Percentiles rank a stretch among this genome's conserved stretches.
These are phyloP conservation scores for Talaromyces albobiverticillius DNA, from an alignment of 2,329 filamentous ascomycete genomes.

Conservation along the genomic window DNA sequence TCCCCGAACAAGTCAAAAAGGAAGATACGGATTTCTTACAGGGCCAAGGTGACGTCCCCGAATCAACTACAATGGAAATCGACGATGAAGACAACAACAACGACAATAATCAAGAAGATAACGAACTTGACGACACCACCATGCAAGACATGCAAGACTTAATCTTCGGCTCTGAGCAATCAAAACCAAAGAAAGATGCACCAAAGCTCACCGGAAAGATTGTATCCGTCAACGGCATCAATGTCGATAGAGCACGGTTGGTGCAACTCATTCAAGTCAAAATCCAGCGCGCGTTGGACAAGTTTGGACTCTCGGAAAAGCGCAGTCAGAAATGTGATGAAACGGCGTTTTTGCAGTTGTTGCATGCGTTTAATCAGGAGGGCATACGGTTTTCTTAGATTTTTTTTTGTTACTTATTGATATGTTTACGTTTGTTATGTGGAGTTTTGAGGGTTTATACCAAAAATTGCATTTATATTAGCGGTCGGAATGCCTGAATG, in stretches of 20 bases:
- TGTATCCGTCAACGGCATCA: conserved; percentile 12
- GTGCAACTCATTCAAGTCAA: conserved; percentile 81
- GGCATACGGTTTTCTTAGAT: conserved; percentile 63
- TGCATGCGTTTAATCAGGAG: conserved; percentile 84
- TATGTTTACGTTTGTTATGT: not conserved
- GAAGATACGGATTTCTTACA: conserved; percentile 15
- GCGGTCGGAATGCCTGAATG: too few species aligned
- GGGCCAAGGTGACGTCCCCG: conserved; percentile 40
- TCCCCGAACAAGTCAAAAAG: conserved; percentile 11
- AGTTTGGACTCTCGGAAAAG: conserved; percentile 78
- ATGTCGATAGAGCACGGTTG: conserved; percentile 40
- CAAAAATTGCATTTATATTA: not conserved
- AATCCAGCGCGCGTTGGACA: conserved; percentile 78
- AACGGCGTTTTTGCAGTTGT: conserved; percentile 80
- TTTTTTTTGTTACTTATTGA: too few species aligned
- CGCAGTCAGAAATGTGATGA: conserved; percentile 85
- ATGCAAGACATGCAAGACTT: conserved; percentile 17
- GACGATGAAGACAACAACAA: conserved; percentile 24
- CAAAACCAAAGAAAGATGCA: conserved; percentile 69
- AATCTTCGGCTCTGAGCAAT: conserved; percentile 43
- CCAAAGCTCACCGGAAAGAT: conserved; percentile 39
- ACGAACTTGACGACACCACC: conserved; percentile 51
- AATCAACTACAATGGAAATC: conserved; percentile 9
- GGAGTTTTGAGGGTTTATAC: not conserved
- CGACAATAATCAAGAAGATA: not conserved